Percentiles rank a stretch among this genome's conserved stretches.
Conservation (phyloP, 352 stramenopile genomes). For the Phytophthora fragariaefolia region DNA sequence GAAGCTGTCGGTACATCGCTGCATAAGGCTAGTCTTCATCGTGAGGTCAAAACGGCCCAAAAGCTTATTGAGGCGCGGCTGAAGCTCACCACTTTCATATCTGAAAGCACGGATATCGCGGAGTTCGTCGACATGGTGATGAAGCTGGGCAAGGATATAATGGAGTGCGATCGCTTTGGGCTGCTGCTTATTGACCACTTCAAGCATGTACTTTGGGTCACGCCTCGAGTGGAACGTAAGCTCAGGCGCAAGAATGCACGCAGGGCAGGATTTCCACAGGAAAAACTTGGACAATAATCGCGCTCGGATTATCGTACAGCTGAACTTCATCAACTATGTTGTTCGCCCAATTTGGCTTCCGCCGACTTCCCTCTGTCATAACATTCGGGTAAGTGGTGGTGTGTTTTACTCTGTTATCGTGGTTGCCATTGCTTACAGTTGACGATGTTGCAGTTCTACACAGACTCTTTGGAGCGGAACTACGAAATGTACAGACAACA, state of each 20-base stretch:
- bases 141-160: constrained; percentile 76
- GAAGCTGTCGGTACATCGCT: constrained; percentile 72
- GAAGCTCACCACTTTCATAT: constrained; percentile 69
- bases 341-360: constrained; percentile 75
- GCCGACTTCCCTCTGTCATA: constrained; percentile 61
- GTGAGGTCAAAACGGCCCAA: constrained; percentile 73
- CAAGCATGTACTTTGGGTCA: constrained; percentile 84
- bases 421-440: too few species aligned
- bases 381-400: constrained; percentile 55
- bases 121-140: constrained; percentile 75
- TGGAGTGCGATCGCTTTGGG: constrained; percentile 76
- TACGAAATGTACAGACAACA: constrained; percentile 60
- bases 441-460: constrained; percentile 62
- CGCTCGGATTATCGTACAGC: constrained; percentile 64
- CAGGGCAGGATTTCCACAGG: constrained; percentile 89
- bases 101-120: constrained; percentile 65
- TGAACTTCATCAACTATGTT: constrained; percentile 84
- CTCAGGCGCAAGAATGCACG: constrained; percentile 55
- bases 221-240: constrained; percentile 50
- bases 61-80: constrained; percentile 73
- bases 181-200: constrained; percentile 78
- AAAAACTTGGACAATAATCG: constrained; percentile 58
- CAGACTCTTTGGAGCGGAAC: constrained; percentile 72
- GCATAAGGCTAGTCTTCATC: constrained; percentile 73
- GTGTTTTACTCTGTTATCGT: constrained; percentile 2